Conservation (phyloP, 1,284 basidiomycete genomes). For the Apiotrichum mycotoxinovorans region DNA sequence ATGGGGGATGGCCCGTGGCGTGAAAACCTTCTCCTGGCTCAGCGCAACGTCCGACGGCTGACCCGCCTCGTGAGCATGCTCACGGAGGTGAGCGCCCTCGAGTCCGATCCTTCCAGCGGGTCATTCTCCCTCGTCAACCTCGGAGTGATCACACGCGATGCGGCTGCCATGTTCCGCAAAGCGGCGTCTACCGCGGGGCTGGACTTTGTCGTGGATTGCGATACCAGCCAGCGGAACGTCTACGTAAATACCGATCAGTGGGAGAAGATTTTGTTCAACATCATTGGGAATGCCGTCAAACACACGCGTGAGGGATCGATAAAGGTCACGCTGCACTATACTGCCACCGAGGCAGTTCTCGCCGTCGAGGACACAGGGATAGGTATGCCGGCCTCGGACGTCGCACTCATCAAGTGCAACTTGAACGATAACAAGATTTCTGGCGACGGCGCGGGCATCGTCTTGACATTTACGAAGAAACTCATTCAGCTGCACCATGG, state of each 20-base stretch:
- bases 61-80: slow-evolving; percentile 46
- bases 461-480: slow-evolving; percentile 41
- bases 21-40: slow-evolving; percentile 39
- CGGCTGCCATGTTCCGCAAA: slow-evolving; percentile 48
- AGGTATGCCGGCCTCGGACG: slow-evolving; percentile 48
- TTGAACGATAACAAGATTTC: slow-evolving; percentile 30
- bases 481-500: slow-evolving; percentile 52
- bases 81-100: slow-evolving; percentile 47
- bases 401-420: slow-evolving; percentile 41
- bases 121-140: slow-evolving; percentile 48
- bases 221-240: slow-evolving; percentile 32
- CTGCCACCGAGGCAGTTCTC: slow-evolving; percentile 27
- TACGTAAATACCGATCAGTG: slow-evolving; percentile 51
- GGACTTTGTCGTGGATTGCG: slow-evolving; percentile 45
- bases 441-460: slow-evolving; percentile 51
- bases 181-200: slow-evolving; percentile 40
- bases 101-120: slow-evolving; percentile 43
- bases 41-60: slow-evolving; percentile 41
- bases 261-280: slow-evolving; percentile 52
- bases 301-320: slow-evolving; percentile 40
- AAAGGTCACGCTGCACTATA: slow-evolving; percentile 30
- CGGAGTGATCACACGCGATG: slow-evolving; percentile 45
- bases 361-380: slow-evolving; percentile 50
- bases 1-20: slow-evolving; percentile 23
- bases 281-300: slow-evolving; percentile 49